These are phyloP conservation scores for Quercus glauca DNA, from an alignment of 306 rosid species.

Conservation along the genomic window DNA sequence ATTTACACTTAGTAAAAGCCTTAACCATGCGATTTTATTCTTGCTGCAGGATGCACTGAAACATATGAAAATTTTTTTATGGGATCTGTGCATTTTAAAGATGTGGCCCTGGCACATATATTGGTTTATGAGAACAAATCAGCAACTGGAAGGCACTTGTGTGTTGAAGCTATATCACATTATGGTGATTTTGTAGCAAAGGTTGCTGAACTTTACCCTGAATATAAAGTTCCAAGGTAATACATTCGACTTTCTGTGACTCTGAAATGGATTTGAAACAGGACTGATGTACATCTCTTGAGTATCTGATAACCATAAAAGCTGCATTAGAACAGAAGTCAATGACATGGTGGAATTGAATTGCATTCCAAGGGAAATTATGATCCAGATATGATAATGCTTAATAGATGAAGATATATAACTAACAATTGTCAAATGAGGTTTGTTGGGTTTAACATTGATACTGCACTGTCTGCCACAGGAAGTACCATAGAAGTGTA, in stretches of 20 bases:
- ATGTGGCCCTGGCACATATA: conserved; percentile 85
- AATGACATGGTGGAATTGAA: background rate
- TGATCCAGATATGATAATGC: background rate
- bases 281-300: background rate
- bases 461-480: background rate
- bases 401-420: background rate
- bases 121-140: conserved; percentile 78
- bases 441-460: background rate
- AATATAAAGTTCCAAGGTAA: conserved; percentile 66
- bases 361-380: background rate
- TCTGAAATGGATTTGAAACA: background rate
- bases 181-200: conserved; percentile 82
- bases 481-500: background rate
- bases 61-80: conserved; percentile 61
- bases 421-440: background rate
- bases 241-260: conserved; percentile 9
- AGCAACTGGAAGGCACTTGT: conserved; percentile 76
- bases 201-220: conserved; percentile 80
- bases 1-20: background rate
- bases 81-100: conserved; percentile 85
- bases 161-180: conserved; percentile 77
- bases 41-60: conserved; percentile 62
- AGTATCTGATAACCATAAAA: background rate
- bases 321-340: background rate
- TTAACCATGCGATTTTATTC: conserved; percentile 12